These are phyloP conservation scores for Eucalyptus caleyi DNA, from an alignment of 345 rosid genomes.

Conservation along the genomic window DNA sequence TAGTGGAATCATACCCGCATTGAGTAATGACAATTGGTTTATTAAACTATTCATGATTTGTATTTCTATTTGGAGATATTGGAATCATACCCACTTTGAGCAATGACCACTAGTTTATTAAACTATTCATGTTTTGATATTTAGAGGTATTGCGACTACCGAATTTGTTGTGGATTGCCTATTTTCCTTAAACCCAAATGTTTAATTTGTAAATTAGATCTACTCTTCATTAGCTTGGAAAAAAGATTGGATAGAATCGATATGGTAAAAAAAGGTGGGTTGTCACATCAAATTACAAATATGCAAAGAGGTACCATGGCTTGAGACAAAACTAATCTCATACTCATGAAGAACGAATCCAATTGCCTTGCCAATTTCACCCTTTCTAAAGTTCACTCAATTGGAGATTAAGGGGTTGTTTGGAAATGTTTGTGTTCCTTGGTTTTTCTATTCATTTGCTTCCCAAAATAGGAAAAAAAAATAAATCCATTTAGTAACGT, in stretches of 20 bases:
- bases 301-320: fast-evolving
- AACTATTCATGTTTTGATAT: neutral
- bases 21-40: neutral
- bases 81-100: neutral
- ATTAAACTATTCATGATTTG: neutral
- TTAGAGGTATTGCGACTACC: neutral
- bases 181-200: neutral
- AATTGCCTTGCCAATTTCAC: fast-evolving
- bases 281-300: neutral
- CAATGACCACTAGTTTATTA: neutral
- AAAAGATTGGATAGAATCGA: neutral
- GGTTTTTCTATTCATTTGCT: too few species aligned
- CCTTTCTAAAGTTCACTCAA: fast-evolving
- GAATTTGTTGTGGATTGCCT: neutral
- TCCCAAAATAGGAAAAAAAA: too few species aligned
- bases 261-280: fast-evolving
- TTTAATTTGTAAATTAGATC: neutral
- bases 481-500: too few species aligned
- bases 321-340: neutral
- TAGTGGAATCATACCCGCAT: neutral
- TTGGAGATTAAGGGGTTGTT: too few species aligned
- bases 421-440: too few species aligned
- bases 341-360: neutral
- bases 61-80: neutral
- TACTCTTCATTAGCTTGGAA: fast-evolving